These are phyloP conservation scores for Dianthus caryophyllus DNA, from an alignment of 148 eudicot genomes.

Conservation along the genomic window DNA sequence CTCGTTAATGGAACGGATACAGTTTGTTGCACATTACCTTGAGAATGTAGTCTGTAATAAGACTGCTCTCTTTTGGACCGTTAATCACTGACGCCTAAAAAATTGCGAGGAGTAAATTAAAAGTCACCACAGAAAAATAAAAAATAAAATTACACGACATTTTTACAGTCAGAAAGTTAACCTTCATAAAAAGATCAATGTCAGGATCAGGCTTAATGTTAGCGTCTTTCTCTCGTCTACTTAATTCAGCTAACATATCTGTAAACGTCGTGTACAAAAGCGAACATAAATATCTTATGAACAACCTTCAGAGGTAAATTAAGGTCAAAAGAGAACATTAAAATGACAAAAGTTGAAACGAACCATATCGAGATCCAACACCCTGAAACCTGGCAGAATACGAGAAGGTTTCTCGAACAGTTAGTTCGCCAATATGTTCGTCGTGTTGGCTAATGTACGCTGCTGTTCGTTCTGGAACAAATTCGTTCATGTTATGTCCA, in stretches of 20 bases:
- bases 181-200: constrained; percentile 75
- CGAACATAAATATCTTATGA: not conserved
- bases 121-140: not conserved
- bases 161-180: constrained; percentile 5
- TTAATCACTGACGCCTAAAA: constrained; percentile 48
- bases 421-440: constrained; percentile 69
- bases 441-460: constrained; percentile 79
- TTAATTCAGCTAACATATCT: constrained; percentile 66
- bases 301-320: not conserved
- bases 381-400: constrained; percentile 78
- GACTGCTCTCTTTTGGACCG: constrained; percentile 55
- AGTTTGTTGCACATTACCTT: constrained; percentile 33
- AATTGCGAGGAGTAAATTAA: not conserved
- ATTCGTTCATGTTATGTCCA: constrained; percentile 65
- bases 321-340: not conserved
- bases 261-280: constrained; percentile 8
- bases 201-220: constrained; percentile 77
- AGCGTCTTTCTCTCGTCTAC: constrained; percentile 60
- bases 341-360: not conserved
- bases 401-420: constrained; percentile 74
- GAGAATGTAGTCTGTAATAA: constrained; percentile 59
- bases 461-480: constrained; percentile 73
- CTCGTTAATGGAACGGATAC: not conserved
- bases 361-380: constrained; percentile 67
- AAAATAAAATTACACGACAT: not conserved